These are phyloP conservation scores for Kitagawia praeruptora DNA, from an alignment of 129 eudicot genomes.

Conservation along the genomic window DNA sequence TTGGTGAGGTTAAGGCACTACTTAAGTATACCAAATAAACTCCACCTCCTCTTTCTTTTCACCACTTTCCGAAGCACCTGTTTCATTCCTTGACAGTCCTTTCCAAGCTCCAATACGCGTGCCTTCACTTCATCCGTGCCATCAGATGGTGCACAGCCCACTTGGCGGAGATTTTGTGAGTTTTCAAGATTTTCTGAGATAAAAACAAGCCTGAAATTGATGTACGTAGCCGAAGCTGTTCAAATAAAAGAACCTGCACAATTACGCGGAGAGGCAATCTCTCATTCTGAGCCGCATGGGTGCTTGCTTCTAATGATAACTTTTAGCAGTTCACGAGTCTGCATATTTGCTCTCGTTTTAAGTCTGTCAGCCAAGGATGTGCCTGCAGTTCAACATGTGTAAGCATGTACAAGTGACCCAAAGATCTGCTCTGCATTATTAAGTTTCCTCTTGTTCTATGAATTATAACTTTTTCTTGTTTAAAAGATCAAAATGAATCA, in stretches of 20 bases:
- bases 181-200: not conserved
- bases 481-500: no score
- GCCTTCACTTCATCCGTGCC: not conserved
- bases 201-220: not conserved
- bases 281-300: slow-evolving; percentile 2
- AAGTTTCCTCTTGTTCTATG: not conserved
- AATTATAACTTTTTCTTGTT: not conserved
- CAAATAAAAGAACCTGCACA: not conserved
- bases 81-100: slow-evolving; percentile 2
- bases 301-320: slow-evolving; percentile 3
- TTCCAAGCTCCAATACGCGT: slow-evolving; percentile 1
- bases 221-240: slow-evolving; percentile 1
- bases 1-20: not conserved
- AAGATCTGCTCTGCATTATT: not conserved
- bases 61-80: slow-evolving; percentile 4
- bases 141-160: slow-evolving; percentile 2
- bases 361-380: not conserved
- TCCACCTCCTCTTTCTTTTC: slow-evolving; percentile 1
- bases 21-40: slow-evolving; percentile 1
- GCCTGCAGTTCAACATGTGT: not conserved
- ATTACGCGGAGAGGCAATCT: not conserved
- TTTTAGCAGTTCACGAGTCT: not conserved
- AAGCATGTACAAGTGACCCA: not conserved
- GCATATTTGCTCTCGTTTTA: slow-evolving; percentile 3
- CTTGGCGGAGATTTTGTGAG: not conserved